Evolutionary conservation across 2,329 filamentous ascomycete genomes (phyloP), one percentile per base, ranked within the genome.

Genomic region (Cercospora canescens): DNA sequence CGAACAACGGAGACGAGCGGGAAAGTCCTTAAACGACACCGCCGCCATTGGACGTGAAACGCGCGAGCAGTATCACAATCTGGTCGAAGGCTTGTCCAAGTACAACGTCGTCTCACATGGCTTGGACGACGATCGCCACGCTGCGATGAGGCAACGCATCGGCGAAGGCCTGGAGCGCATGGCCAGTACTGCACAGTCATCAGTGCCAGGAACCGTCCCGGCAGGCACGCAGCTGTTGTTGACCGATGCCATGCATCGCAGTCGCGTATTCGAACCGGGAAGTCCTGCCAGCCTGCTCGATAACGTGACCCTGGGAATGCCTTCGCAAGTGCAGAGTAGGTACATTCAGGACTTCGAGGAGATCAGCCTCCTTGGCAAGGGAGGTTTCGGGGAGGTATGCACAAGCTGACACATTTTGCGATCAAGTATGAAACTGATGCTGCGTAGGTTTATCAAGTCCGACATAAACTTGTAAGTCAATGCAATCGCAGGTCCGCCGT

Each of bases 331-430:
- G 59, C 65, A 77, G 37, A 81, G 82, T 48, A 79, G 83, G 50
- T 86, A 85, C 70, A 74, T 78, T 3, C 78, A 80, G 39, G 85
- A 85, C 66, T 87, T 85, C 66, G 78, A 81, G 21, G 83, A 88
- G 69, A 73, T 88, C 12, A 81, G 80, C 18, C 73, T 87, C 1
- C 80, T 91, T 3, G 88, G 88, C 1, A 88, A 85, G 73, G 89
- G 89, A 14, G 89, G 88, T 0, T 91, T 89, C 72, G 73, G 73
- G 26, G 57, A 66, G 56, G 89, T 91, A 2, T 90, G 84, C 73
- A 85, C 85, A 67, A 87, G 84, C 11, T 82, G 79, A 57, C 86
- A 90, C 68, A 82, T 84, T 55, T 82, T 90, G 6, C 88, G 91
- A 72, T 83, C 83, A 6, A 83, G 84, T 50, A 79, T 84, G 45